Conservation (phyloP, 306 rosid species). For the Vigna nakashimae region DNA sequence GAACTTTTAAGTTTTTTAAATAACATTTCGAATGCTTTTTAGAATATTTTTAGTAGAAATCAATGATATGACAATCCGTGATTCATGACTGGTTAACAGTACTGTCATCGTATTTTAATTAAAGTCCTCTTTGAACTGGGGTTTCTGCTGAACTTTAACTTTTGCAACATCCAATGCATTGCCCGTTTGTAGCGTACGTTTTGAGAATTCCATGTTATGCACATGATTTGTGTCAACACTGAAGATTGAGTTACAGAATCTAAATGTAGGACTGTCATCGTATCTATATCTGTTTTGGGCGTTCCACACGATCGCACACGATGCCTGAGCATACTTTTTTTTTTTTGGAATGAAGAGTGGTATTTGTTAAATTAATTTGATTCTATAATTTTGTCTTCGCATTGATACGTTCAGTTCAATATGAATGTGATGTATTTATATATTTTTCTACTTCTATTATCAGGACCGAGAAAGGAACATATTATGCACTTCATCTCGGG, state of each 20-base stretch:
- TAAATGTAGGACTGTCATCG: slow-evolving; percentile 16
- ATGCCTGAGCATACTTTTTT: background rate
- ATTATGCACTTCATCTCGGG: slow-evolving; percentile 89
- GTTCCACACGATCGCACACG: no score
- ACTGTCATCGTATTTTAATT: background rate
- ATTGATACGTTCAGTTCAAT: slow-evolving; percentile 2
- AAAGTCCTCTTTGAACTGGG: slow-evolving; percentile 6
- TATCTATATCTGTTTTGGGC: slow-evolving; percentile 33
- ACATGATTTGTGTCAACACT: background rate
- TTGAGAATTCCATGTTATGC: slow-evolving; percentile 14
- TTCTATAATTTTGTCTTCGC: background rate
- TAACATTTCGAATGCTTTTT: background rate
- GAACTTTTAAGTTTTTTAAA: background rate
- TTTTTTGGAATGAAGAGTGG: background rate
- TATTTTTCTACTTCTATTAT: slow-evolving; percentile 20
- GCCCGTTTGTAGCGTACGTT: background rate
- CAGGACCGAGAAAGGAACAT: slow-evolving; percentile 87
- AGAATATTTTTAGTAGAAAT: background rate
- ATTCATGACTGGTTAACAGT: background rate
- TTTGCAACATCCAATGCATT: background rate
- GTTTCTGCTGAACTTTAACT: background rate
- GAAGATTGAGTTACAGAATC: slow-evolving; percentile 24
- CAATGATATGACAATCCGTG: background rate
- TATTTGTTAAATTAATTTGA: slow-evolving; percentile 12
- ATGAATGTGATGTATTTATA: slow-evolving; percentile 2